Evolutionary conservation across 306 rosid species (phyloP).

Genomic region (Trichosanthes truncata): DNA sequence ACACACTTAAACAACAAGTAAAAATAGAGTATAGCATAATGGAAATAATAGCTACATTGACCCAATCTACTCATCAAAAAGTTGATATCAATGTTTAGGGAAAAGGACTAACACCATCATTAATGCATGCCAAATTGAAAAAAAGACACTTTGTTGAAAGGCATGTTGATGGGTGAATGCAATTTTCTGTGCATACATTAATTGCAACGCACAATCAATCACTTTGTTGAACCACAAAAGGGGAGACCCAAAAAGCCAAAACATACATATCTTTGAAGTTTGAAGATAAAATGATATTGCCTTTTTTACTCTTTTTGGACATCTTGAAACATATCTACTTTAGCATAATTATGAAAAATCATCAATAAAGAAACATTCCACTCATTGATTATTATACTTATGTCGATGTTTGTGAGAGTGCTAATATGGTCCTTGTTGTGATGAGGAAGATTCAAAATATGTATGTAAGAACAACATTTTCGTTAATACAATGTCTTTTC

Average conservation of each 20-base stretch:
- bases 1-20: background rate
- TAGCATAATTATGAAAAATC: background rate
- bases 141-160: background rate
- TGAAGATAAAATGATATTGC: background rate
- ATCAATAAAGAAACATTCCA: background rate
- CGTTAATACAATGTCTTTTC: background rate
- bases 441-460: no score
- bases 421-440: background rate
- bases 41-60: background rate
- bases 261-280: background rate
- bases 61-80: background rate
- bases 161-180: background rate
- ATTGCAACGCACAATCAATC: background rate
- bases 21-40: background rate
- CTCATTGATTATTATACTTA: background rate
- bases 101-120: background rate
- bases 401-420: background rate
- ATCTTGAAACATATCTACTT: background rate
- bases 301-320: background rate
- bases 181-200: background rate
- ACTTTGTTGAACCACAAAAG: background rate
- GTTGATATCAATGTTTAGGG: background rate
- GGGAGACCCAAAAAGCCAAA: background rate
- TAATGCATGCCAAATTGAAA: background rate
- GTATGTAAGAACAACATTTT: background rate